phyloP scores from a whole-genome alignment of 2,329 filamentous ascomycete species.

The Alternaria tenuissima region DNA sequence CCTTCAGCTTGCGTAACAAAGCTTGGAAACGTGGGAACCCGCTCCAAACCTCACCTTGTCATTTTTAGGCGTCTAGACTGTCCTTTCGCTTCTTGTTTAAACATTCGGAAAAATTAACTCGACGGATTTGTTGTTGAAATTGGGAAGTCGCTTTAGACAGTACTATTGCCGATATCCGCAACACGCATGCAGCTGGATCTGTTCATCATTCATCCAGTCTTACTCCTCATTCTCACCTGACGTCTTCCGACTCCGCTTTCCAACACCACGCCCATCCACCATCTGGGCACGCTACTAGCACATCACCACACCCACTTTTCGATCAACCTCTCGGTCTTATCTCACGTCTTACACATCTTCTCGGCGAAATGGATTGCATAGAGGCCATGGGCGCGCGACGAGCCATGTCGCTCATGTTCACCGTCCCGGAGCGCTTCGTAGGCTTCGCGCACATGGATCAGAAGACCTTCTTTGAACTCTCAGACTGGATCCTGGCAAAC shows the following conservation, averaged over 20 bases:
- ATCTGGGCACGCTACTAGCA: neutral
- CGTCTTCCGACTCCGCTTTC: conserved; percentile 18
- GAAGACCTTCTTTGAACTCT: conserved; percentile 48
- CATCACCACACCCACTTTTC: conserved; percentile 1
- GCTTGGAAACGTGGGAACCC: conserved; percentile 1
- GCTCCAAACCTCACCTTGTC: neutral
- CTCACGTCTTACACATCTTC: neutral
- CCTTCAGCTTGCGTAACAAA: conserved; percentile 19
- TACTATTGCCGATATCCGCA: conserved; percentile 11
- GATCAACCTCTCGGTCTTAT: neutral
- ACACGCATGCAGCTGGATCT: conserved; percentile 10
- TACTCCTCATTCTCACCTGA: conserved; percentile 15
- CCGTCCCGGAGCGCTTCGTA: conserved; percentile 48
- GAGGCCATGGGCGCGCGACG: conserved; percentile 39
- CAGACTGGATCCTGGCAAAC: conserved; percentile 50
- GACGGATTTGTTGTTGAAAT: neutral
- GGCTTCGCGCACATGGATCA: conserved; percentile 51
- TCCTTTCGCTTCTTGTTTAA: neutral
- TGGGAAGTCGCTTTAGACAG: neutral
- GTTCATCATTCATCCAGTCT: conserved; percentile 8
- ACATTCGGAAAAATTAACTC: neutral
- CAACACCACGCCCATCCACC: conserved; percentile 6
- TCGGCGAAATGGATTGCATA: conserved; percentile 22
- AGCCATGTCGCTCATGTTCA: conserved; percentile 45
- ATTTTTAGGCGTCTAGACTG: neutral